These are phyloP conservation scores for Calocybe indica DNA, from an alignment of 768 basidiomycete species.

Conservation along the genomic window DNA sequence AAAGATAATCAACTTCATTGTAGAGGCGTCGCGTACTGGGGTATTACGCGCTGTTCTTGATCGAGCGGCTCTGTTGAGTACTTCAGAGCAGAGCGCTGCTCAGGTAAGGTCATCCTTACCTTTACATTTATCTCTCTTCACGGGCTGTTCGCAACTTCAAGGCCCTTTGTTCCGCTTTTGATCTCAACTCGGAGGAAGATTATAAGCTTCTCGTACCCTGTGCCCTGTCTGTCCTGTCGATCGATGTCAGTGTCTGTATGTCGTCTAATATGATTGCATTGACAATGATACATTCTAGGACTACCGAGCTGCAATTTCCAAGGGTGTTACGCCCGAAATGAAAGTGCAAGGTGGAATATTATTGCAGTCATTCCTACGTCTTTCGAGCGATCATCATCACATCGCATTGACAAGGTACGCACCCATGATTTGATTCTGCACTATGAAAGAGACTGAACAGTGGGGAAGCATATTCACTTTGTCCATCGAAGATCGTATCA, in stretches of 20 bases:
- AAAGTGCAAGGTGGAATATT: slow-evolving; percentile 83
- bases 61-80: slow-evolving; percentile 44
- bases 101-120: slow-evolving; percentile 39
- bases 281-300: no score
- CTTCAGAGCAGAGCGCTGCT: slow-evolving; percentile 40
- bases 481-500: slow-evolving; percentile 50
- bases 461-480: slow-evolving; percentile 50
- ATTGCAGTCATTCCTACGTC: slow-evolving; percentile 73
- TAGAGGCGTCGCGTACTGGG: slow-evolving; percentile 69
- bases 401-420: slow-evolving; percentile 65
- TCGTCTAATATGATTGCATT: no score
- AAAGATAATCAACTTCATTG: slow-evolving; percentile 2
- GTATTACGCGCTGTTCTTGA: slow-evolving; percentile 75
- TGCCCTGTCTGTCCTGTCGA: slow-evolving; percentile 46
- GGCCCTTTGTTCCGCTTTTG: slow-evolving; percentile 59
- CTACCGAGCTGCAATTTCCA: neutral
- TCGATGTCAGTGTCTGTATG: slow-evolving; percentile 33
- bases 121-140: neutral
- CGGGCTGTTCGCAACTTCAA: slow-evolving; percentile 20
- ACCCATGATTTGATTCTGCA: neutral
- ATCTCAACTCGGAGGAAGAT: slow-evolving; percentile 42
- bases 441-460: slow-evolving; percentile 5
- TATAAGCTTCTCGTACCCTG: slow-evolving; percentile 58
- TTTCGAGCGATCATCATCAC: slow-evolving; percentile 62
- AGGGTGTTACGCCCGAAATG: slow-evolving; percentile 45